These are phyloP conservation scores for Fusarium sambucinum DNA, from an alignment of 2,329 filamentous ascomycete genomes.

Conservation along the genomic window DNA sequence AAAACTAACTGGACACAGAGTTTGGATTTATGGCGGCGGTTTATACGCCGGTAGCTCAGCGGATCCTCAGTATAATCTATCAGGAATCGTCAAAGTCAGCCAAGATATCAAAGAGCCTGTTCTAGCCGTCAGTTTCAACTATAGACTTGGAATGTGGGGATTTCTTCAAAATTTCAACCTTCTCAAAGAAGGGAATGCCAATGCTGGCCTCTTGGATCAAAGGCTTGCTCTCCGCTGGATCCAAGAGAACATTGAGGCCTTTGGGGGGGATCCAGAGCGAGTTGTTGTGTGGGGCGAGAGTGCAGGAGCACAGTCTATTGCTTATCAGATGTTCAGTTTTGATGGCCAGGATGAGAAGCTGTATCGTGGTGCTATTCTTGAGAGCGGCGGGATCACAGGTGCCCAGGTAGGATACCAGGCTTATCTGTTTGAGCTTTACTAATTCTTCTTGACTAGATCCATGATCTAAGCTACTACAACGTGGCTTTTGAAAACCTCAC, in stretches of 20 bases:
- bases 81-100: conserved; percentile 61
- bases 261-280: conserved; percentile 61
- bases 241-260: conserved; percentile 65
- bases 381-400: conserved; percentile 59
- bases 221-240: conserved; percentile 63
- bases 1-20: conserved; percentile 24
- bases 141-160: conserved; percentile 65
- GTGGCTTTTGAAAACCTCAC: conserved; percentile 47
- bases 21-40: conserved; percentile 72
- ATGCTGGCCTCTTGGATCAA: conserved; percentile 64
- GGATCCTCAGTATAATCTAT: conserved; percentile 59
- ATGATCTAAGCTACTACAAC: conserved; percentile 47
- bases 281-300: conserved; percentile 64
- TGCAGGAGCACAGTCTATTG: conserved; percentile 56
- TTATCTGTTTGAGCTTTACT: background rate
- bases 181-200: conserved; percentile 57
- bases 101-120: conserved; percentile 65
- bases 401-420: conserved; percentile 25
- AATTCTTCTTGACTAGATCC: conserved; percentile 19
- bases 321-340: conserved; percentile 66
- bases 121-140: conserved; percentile 67
- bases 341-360: conserved; percentile 67
- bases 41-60: conserved; percentile 62
- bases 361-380: conserved; percentile 66
- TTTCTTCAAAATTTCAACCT: conserved; percentile 63